Base-by-base conservation (phyloP, 1,284 basidiomycete species). In the Ceratobasidium sp. region DNA sequence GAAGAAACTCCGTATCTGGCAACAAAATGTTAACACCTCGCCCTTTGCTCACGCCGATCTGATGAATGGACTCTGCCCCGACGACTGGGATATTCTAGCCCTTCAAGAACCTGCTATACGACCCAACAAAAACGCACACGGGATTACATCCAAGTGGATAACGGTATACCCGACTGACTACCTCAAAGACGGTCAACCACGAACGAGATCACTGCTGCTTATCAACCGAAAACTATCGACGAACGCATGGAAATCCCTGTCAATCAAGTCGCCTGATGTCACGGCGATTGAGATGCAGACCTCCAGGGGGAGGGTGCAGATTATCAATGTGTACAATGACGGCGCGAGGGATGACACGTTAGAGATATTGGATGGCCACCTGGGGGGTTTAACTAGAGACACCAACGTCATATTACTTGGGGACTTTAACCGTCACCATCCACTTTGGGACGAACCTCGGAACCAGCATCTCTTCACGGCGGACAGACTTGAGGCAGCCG, bases 401-500 rank as follows among this genome's bases (percentile, higher is more conserved):
- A 51, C 22, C 29, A 19, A 49, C 5, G 57, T 37, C 9, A 51
- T 71, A 2, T 11, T 71, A 3, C 56, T 71, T 15, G 69, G 69
- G 2, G 69, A 71, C 57, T 61, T 71, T 25, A 71, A 71, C 34
- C 57, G 32, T 1, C 69, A 71, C 22, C 69, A 71, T 25, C 69
- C 69, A 3, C n/a, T 49, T 40, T 71, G 69, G 69, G 69, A 71
- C n/a, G 57, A 71, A 22, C n/a, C 19, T 2, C 17, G 69, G 15
- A 71, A 71, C 19, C n/a, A 19, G 9, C 69, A 71, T n/a, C 22
- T 71, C 1, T 61, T 71, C 56, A 71, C 69, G 0, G n/a, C 43
- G 0, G 29, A 34, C 25, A 61, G 57, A 9, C 40, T 70, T 15
- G 68, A 43, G 11, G 17, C 6, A 19, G 68, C 54, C 1, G 25